These are phyloP conservation scores for Mortierella sp. DNA, from an alignment of 371 early-diverging fungal genomes.

Conservation along the genomic window DNA sequence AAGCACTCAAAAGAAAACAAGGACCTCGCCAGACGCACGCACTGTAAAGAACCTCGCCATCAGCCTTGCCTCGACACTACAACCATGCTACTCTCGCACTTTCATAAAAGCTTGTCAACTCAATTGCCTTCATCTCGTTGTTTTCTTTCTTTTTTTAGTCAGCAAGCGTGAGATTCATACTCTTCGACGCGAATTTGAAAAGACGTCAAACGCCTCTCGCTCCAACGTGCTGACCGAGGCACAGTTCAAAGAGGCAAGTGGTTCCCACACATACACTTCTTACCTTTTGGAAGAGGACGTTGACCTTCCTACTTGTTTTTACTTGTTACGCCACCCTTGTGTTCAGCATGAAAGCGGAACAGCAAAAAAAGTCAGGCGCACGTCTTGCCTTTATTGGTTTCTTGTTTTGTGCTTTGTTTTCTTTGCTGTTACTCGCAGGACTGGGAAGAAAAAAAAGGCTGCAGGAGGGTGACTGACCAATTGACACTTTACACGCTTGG, in stretches of 20 bases:
- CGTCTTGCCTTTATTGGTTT: neutral
- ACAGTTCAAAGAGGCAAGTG: conserved; percentile 79
- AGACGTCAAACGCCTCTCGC: conserved; percentile 62
- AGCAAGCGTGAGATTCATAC: conserved; percentile 76
- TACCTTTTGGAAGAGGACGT: neutral
- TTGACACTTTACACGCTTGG: neutral
- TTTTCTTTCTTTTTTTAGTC: conserved; percentile 59
- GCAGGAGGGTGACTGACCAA: neutral
- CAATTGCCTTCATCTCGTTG: conserved; percentile 3
- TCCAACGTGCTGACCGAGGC: conserved; percentile 75
- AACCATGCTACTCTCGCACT: neutral
- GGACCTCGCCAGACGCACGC: conserved; percentile 66
- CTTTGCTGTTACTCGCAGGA: neutral
- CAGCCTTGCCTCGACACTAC: neutral
- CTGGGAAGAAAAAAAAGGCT: neutral
- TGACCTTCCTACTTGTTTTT: neutral
- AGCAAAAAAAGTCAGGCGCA: neutral
- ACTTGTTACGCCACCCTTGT: neutral
- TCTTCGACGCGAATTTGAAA: conserved; percentile 76
- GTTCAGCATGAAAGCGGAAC: neutral
- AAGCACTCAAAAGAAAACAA: conserved; percentile 70
- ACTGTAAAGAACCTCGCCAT: conserved; percentile 59
- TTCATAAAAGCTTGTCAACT: neutral
- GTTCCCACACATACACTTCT: neutral
- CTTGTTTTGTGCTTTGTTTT: neutral